These are phyloP conservation scores for Kalaharituber pfeilii DNA, from an alignment of 2,329 filamentous ascomycete species.

Conservation along the genomic window DNA sequence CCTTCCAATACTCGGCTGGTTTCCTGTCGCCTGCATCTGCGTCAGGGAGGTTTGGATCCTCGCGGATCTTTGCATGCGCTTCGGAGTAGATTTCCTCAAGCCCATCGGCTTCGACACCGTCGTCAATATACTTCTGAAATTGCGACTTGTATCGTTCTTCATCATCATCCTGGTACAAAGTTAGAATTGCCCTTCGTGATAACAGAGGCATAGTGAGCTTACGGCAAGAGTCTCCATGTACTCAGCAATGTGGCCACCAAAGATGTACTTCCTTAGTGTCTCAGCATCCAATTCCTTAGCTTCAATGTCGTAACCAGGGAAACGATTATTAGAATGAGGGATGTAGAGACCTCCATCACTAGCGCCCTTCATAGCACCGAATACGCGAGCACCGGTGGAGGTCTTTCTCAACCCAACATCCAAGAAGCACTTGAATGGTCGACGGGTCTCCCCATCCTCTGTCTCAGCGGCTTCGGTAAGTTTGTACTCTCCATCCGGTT, in stretches of 20 bases:
- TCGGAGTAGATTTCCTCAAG: conserved; percentile 93
- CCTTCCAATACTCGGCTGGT: conserved; percentile 94
- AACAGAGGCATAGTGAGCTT: background rate
- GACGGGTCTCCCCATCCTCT: conserved; percentile 70
- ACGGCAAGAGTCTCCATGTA: conserved; percentile 97
- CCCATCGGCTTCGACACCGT: conserved; percentile 88
- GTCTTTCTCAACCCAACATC: conserved; percentile 95
- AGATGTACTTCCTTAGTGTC: conserved; percentile 97
- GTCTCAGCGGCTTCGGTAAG: conserved; percentile 88
- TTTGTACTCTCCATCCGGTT: conserved; percentile 87
- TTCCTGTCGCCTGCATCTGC: conserved; percentile 61
- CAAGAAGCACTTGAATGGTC: conserved; percentile 98
- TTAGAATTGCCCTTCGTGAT: background rate
- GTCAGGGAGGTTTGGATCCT: conserved; percentile 93
- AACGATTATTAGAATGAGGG: conserved; percentile 98
- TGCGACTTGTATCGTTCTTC: conserved; percentile 99
- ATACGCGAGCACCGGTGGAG: conserved; percentile 95
- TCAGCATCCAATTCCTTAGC: conserved; percentile 94
- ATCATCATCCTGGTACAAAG: conserved; percentile 52
- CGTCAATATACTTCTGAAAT: conserved; percentile 95
- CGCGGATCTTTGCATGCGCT: conserved; percentile 90
- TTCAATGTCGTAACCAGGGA: conserved; percentile 97
- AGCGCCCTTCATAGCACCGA: conserved; percentile 98
- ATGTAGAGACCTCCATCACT: conserved; percentile 94
- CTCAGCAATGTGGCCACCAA: conserved; percentile 93